Conservation (phyloP, 2,329 filamentous ascomycete species). For the Microsporum audouinii region DNA sequence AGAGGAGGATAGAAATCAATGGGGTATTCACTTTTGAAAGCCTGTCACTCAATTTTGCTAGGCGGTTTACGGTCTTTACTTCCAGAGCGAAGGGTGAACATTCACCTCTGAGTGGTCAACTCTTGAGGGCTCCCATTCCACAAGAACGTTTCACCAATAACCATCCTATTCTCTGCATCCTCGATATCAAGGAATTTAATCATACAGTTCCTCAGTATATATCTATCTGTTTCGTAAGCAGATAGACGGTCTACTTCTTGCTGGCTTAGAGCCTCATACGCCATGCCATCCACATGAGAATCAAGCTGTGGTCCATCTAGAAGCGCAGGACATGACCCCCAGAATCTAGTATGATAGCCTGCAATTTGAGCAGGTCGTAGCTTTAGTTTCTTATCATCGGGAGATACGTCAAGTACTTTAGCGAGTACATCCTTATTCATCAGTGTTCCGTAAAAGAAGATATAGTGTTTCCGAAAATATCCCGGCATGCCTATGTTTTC, state of each 20-base stretch:
- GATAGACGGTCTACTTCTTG: slow-evolving; percentile 1
- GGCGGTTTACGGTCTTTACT: neutral
- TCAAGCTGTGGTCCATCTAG: slow-evolving; percentile 11
- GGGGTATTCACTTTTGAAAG: too few relatives aligned
- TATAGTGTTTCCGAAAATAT: slow-evolving; percentile 10
- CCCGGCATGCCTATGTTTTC: neutral
- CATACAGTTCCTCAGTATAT: neutral
- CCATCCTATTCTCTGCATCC: neutral
- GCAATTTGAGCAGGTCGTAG: slow-evolving; percentile 17
- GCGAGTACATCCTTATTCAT: slow-evolving; percentile 20
- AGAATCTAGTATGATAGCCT: slow-evolving; percentile 21
- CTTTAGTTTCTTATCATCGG: slow-evolving; percentile 9
- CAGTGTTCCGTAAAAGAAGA: slow-evolving; percentile 30
- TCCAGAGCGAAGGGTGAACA: neutral
- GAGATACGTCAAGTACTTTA: slow-evolving; percentile 16
- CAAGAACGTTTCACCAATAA: neutral
- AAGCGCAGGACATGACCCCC: slow-evolving; percentile 23
- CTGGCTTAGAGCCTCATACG: slow-evolving; percentile 16
- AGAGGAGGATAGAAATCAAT: too few relatives aligned
- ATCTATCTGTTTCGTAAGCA: slow-evolving; percentile 7
- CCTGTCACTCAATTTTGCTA: neutral
- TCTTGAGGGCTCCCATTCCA: slow-evolving; percentile 4
- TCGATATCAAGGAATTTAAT: slow-evolving; percentile 4
- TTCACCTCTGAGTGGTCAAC: neutral
- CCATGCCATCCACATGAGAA: slow-evolving; percentile 16